Evolutionary conservation across 1,284 basidiomycete genomes (phyloP), one percentile per base, ranked within the genome.

Genomic region (Cryptococcus depauperatus): DNA sequence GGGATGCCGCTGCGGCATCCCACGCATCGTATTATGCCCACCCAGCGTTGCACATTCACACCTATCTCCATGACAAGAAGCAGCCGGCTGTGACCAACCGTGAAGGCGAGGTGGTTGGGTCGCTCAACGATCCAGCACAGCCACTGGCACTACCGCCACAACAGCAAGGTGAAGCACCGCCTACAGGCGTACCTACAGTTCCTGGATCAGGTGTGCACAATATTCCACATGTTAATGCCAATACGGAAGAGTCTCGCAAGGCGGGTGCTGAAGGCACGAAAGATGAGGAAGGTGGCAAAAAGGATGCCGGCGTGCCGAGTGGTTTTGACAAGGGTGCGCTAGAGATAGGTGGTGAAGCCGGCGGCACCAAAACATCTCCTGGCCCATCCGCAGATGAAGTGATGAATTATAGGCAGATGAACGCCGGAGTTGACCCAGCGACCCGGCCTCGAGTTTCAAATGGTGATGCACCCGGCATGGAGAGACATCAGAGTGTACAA

Each of bases 11-110:
- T 4, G 61, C 59, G 1, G 57, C 59, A 9, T 64, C 66, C 3
- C 63, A 59, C 41, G 60, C 63, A 3, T 57, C 57, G 10, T 68
- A 68, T 54, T 68, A 68, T 48, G 56, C 61, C 14, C 66, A 68
- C 39, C 66, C 64, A 2, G 26, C 44, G 6, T 51, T 66, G 8
- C 66, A 68, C 43, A 39, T 62, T 9, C 57, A 59, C 51, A 58
- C 58, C 16, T 65, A 66, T 51, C 25, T 56, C 13, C 10, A n/a
- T 25, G 35, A 37, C 14, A 25, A 48, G 14, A 37, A 33, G 4
- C 22, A 48, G 3, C 40, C 46, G 27, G 40, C 43, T 10, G 54
- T 48, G 22, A 34, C 49, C 1, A 42, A 47, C 33, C 41, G 34
- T 18, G 46, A 54, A 30, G 55, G 53, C 18, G 35, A 40, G n/a